These are phyloP conservation scores for Arachnomyces sp. DNA, from an alignment of 2,329 filamentous ascomycete genomes.

Conservation along the genomic window DNA sequence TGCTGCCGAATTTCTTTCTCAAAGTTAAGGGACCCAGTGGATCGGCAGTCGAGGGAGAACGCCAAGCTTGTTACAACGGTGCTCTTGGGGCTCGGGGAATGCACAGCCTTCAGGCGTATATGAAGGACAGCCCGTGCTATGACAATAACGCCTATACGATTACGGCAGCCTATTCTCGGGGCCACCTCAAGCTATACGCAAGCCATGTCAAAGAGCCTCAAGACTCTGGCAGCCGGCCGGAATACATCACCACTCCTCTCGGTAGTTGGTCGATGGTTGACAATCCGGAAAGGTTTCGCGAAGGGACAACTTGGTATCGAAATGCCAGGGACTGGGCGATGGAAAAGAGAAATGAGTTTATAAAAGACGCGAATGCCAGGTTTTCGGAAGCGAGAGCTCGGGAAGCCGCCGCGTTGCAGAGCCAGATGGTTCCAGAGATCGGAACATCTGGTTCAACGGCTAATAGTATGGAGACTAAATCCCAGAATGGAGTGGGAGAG, in stretches of 20 bases:
- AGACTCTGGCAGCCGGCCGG: background rate
- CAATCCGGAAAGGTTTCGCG: constrained; percentile 23
- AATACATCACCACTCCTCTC: constrained; percentile 11
- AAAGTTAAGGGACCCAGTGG: constrained; percentile 32
- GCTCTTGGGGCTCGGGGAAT: constrained; percentile 32
- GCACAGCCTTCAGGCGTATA: constrained; percentile 30
- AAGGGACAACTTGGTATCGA: constrained; percentile 32
- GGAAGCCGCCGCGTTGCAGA: too few relatives aligned
- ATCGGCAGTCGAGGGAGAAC: constrained; percentile 19
- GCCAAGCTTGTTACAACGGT: constrained; percentile 32
- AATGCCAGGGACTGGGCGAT: constrained; percentile 35
- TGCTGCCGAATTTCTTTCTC: constrained; percentile 38
- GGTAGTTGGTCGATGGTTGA: too few relatives aligned
- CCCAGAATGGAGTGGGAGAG: too few relatives aligned
- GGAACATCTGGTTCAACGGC: too few relatives aligned
- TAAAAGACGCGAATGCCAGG: constrained; percentile 27
- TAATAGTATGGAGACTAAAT: too few relatives aligned
- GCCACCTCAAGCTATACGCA: background rate
- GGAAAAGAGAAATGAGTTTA: constrained; percentile 30
- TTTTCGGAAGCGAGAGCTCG: too few relatives aligned
- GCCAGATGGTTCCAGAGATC: too few relatives aligned
- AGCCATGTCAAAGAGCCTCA: background rate
- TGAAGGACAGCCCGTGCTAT: constrained; percentile 23
- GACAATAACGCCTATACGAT: constrained; percentile 35
- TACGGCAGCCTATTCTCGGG: constrained; percentile 13